Conservation (phyloP, 371 early-diverging fungal genomes). For the Sanchytrium tribonematis region DNA sequence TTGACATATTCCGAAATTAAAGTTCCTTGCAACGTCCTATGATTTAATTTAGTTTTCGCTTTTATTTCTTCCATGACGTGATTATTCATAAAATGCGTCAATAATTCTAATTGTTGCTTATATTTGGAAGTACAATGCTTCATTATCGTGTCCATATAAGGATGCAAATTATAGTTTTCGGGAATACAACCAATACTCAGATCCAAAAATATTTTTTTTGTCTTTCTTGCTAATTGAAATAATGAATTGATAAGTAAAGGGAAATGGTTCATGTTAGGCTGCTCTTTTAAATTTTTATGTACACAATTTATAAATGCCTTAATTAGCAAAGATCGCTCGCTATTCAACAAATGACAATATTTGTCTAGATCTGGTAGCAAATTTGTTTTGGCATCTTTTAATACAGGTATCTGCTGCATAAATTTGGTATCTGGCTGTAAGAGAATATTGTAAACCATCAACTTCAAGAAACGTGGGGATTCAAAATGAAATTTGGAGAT, state of each 20-base stretch:
- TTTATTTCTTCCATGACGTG: neutral
- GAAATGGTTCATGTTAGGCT: neutral
- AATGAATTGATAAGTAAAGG: neutral
- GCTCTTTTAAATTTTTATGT: neutral
- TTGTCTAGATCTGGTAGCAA: neutral
- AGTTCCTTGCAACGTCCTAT: neutral
- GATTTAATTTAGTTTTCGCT: neutral
- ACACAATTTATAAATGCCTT: neutral
- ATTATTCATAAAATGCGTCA: neutral
- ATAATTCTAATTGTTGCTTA: neutral
- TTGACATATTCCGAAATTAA: neutral
- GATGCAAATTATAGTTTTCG: neutral
- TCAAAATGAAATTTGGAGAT: conserved; percentile 1
- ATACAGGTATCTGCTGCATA: neutral
- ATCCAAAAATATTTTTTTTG: neutral
- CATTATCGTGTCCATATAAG: neutral
- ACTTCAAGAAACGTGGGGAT: too few relatives aligned
- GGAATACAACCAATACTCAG: neutral
- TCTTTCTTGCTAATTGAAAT: neutral
- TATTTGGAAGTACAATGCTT: neutral
- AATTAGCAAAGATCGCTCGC: neutral
- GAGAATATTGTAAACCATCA: neutral
- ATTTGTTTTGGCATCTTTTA: neutral
- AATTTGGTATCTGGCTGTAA: neutral
- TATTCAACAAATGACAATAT: neutral